Evolutionary conservation across 1,139 yeast species (phyloP), one percentile per base, ranked within the genome.

Genomic region (Pichia sp.): DNA sequence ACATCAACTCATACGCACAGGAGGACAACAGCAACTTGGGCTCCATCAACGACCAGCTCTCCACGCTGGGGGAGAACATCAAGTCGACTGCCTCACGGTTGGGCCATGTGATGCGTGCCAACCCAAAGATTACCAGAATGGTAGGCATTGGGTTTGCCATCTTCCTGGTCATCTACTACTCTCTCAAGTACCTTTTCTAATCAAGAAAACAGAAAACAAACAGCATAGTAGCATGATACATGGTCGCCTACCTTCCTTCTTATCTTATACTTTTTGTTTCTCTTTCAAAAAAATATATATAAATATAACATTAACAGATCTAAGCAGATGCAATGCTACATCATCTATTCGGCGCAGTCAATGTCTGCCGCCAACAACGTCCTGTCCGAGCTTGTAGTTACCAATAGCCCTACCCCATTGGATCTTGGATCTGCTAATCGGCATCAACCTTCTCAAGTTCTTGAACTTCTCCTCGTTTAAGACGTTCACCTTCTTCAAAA

Each of bases 371-470:
- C 73, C 74, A 16, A 75, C 84, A 41, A 87, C 92, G 70, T 90
- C 96, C 63, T 87, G 85, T 20, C 98, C 98, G 52, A 92, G 76
- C 66, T 91, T 82, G 73, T 91, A 91, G 68, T 85, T 87, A 16
- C 95, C 96, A 64, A 91, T 89, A 17, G 97, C 91, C 67, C 82
- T 87, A 46, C 96, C 96, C 99, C 99, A 93, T 70, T 90, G 88
- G 67, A 93, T 86, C 71, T 87, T 91, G 16, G 96, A 81, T 67
- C 97, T 80, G 33, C 96, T 92, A 45, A 93, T 85, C 2, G 99
- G 99, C 59, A 93, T 77, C 69, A 90, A 89, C 70, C 99, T 84
- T 73, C 99, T 81, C 63, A 93, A 79, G 59, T 81, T 80, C 72
- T 92, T 93, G 75, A 93, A 93, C 56, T 84, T 80, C 53, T 79